These are phyloP conservation scores for Parathielavia appendiculata DNA, from an alignment of 495 filamentous ascomycete genomes.

Conservation along the genomic window DNA sequence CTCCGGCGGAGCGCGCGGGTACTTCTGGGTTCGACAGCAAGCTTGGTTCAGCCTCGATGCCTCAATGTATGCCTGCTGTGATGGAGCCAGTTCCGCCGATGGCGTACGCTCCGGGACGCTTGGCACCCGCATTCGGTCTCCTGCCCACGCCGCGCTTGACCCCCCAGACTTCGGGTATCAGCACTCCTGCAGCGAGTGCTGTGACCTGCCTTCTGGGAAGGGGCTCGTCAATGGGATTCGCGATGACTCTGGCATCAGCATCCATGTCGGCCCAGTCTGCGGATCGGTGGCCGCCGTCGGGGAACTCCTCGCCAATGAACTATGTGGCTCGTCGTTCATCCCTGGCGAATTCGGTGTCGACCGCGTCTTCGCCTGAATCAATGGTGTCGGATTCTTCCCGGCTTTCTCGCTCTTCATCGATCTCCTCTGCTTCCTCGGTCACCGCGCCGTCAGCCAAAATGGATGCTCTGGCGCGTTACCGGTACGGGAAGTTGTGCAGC, in stretches of 20 bases:
- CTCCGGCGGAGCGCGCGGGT: slow-evolving; percentile 26
- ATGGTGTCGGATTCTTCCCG: slow-evolving; percentile 82
- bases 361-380: slow-evolving; percentile 80
- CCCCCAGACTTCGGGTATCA: slow-evolving; percentile 65
- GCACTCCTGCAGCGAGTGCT: slow-evolving; percentile 89
- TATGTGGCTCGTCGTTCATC: slow-evolving; percentile 67
- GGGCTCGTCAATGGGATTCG: slow-evolving; percentile 65
- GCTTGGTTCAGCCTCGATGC: slow-evolving; percentile 42
- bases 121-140: slow-evolving; percentile 54
- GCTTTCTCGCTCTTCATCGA: slow-evolving; percentile 67
- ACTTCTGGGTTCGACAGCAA: slow-evolving; percentile 37
- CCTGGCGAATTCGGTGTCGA: slow-evolving; percentile 69
- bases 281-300: slow-evolving; percentile 56
- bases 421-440: slow-evolving; percentile 64
- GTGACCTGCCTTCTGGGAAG: slow-evolving; percentile 48
- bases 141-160: slow-evolving; percentile 77
- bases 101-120: slow-evolving; percentile 48
- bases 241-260: slow-evolving; percentile 72
- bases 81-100: slow-evolving; percentile 57
- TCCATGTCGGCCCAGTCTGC: slow-evolving; percentile 51
- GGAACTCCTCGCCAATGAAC: slow-evolving; percentile 49
- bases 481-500: slow-evolving; percentile 60
- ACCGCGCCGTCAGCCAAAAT: slow-evolving; percentile 62
- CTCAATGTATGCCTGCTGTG: slow-evolving; percentile 46
- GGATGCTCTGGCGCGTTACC: slow-evolving; percentile 80